Conservation (phyloP, 352 stramenopile species). For the Phytophthora rubi region DNA sequence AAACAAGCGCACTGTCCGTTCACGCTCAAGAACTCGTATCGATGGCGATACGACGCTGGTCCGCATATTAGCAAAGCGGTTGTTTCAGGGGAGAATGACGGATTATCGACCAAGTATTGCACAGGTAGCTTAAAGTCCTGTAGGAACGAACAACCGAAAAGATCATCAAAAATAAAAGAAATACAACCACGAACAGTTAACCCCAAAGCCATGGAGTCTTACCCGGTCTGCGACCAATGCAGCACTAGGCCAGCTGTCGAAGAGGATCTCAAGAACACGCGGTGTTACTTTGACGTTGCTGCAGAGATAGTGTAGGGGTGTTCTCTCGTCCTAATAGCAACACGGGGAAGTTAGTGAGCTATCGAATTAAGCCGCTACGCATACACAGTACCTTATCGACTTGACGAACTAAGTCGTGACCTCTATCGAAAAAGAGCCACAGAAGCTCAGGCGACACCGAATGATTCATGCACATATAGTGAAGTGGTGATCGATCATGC, state of each 20-base stretch:
- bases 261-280: constrained; percentile 69
- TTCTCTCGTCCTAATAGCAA: constrained; percentile 52
- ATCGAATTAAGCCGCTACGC: background rate
- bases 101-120: constrained; percentile 78
- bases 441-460: constrained; percentile 60
- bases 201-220: background rate
- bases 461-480: constrained; percentile 77
- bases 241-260: constrained; percentile 68
- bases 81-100: constrained; percentile 51
- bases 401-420: constrained; percentile 55
- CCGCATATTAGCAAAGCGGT: constrained; percentile 62
- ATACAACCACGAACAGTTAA: background rate
- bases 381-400: constrained; percentile 50
- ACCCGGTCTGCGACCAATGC: constrained; percentile 62
- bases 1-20: constrained; percentile 44
- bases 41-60: constrained; percentile 65
- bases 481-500: constrained; percentile 65
- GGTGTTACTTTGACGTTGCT: constrained; percentile 55
- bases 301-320: constrained; percentile 69
- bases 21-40: constrained; percentile 66
- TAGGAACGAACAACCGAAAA: background rate
- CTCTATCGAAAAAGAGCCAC: constrained; percentile 78
- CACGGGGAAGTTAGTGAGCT: background rate
- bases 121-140: constrained; percentile 74
- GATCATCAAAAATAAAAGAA: background rate